These are phyloP conservation scores for Alternaria angustiovoidea DNA, from an alignment of 2,329 filamentous ascomycete genomes.

Conservation along the genomic window DNA sequence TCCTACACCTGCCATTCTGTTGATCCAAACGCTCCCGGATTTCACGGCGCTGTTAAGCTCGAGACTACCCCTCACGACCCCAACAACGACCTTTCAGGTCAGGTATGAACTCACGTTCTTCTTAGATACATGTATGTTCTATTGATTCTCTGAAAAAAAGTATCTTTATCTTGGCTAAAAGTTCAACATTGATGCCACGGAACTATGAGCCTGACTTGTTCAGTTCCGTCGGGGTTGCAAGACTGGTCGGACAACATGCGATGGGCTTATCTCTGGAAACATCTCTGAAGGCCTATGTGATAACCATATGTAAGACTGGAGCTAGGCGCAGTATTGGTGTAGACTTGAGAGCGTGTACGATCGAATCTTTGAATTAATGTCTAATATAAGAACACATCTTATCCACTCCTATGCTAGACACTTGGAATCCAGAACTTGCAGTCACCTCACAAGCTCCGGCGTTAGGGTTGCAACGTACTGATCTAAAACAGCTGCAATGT, in stretches of 20 bases:
- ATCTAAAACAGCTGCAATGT: not conserved
- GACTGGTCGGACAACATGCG: not conserved
- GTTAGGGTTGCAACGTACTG: not conserved
- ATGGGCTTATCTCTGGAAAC: not conserved
- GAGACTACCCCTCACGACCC: constrained; percentile 2
- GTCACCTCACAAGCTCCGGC: not conserved
- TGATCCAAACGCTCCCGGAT: not conserved
- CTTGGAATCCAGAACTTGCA: not conserved
- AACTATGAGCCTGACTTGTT: not conserved
- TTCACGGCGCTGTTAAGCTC: not conserved
- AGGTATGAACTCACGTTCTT: not conserved
- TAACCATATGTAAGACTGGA: not conserved
- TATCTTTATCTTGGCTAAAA: not conserved
- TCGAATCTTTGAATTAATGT: not conserved
- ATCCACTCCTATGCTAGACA: not conserved
- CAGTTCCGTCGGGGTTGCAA: not conserved
- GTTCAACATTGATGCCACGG: not conserved
- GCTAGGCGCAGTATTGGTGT: not conserved
- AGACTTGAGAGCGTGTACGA: not conserved
- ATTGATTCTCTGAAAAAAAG: not conserved
- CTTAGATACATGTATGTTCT: not conserved
- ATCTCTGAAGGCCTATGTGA: not conserved
- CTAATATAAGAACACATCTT: not conserved
- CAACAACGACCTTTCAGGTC: not conserved
- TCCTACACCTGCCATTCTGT: constrained; percentile 5